Percentiles rank a stretch among this genome's conserved stretches.
Evolutionary conservation across 2,329 filamentous ascomycete genomes (phyloP).

Genomic region (Arthrobotrys conoides): DNA sequence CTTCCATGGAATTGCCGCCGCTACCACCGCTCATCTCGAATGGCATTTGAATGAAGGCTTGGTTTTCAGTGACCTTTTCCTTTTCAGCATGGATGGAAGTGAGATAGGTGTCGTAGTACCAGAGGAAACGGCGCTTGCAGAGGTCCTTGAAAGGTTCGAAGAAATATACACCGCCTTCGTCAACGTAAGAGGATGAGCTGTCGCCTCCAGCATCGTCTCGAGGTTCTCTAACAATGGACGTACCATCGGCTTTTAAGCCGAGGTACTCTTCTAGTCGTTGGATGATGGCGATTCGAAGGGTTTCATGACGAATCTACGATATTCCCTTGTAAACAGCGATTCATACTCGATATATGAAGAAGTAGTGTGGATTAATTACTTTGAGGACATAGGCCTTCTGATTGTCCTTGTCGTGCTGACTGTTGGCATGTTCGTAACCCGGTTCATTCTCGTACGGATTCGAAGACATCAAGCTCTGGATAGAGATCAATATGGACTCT

Average conservation of each 20-base stretch:
- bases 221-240: conserved; percentile 65
- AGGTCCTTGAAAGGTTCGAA: conserved; percentile 93
- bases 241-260: conserved; percentile 73
- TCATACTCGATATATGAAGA: not conserved
- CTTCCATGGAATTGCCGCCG: conserved; percentile 84
- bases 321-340: not conserved
- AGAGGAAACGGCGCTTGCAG: conserved; percentile 90
- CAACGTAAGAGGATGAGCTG: conserved; percentile 67
- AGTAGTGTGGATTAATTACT: conserved; percentile 68
- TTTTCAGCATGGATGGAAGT: conserved; percentile 77
- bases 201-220: conserved; percentile 65
- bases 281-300: conserved; percentile 86
- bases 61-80: conserved; percentile 75
- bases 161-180: conserved; percentile 57
- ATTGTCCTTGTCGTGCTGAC: conserved; percentile 78
- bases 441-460: conserved; percentile 98
- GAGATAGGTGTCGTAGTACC: conserved; percentile 94
- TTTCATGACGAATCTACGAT: conserved; percentile 88
- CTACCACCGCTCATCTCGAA: conserved; percentile 81
- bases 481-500: conserved; percentile 93
- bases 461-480: conserved; percentile 93
- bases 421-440: conserved; percentile 84
- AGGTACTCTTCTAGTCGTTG: conserved; percentile 86
- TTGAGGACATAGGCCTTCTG: conserved; percentile 84
- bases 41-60: conserved; percentile 82